phyloP scores from a whole-genome alignment of 805 yeast genomes.

The Ogataea thermomethanolica region DNA sequence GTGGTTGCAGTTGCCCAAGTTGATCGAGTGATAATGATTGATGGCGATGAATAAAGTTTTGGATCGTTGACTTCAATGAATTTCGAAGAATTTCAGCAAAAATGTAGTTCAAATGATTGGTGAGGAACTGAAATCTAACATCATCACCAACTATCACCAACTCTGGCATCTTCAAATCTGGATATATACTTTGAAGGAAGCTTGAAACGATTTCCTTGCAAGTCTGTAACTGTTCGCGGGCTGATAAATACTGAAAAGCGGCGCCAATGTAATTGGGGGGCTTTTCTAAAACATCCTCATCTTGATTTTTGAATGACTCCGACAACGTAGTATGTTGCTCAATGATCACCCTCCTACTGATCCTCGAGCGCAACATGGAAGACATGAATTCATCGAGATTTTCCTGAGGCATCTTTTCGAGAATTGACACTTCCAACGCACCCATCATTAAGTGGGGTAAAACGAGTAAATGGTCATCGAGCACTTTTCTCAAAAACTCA shows the following conservation, averaged over 20 bases:
- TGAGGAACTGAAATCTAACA: conserved; percentile 74
- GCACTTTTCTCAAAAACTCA: conserved; percentile 53
- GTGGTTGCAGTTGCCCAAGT: conserved; percentile 37
- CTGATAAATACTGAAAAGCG: conserved; percentile 75
- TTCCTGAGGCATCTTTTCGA: conserved; percentile 53
- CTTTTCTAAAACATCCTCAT: conserved; percentile 43
- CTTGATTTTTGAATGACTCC: conserved; percentile 46
- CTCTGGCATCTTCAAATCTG: conserved; percentile 64
- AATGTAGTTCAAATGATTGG: conserved; percentile 80
- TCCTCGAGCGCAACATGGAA: conserved; percentile 75
- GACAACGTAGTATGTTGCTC: conserved; percentile 88
- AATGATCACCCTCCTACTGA: conserved; percentile 83
- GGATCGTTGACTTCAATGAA: conserved; percentile 76
- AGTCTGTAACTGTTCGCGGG: conserved; percentile 57
- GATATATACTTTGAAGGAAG: conserved; percentile 52
- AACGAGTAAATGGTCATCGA: conserved; percentile 77
- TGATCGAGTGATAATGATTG: conserved; percentile 10
- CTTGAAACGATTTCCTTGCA: conserved; percentile 52
- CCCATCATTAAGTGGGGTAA: conserved; percentile 93
- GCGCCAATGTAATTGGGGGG: conserved; percentile 67
- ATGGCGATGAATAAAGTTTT: conserved; percentile 35
- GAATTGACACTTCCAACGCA: conserved; percentile 72
- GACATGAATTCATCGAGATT: conserved; percentile 73
- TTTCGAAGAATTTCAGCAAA: conserved; percentile 87
- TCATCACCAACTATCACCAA: conserved; percentile 74